A percentile compares a stretch with the other conserved stretches of the same genome.
Conservation (phyloP, 345 rosid species). For the Acer saccharum region DNA sequence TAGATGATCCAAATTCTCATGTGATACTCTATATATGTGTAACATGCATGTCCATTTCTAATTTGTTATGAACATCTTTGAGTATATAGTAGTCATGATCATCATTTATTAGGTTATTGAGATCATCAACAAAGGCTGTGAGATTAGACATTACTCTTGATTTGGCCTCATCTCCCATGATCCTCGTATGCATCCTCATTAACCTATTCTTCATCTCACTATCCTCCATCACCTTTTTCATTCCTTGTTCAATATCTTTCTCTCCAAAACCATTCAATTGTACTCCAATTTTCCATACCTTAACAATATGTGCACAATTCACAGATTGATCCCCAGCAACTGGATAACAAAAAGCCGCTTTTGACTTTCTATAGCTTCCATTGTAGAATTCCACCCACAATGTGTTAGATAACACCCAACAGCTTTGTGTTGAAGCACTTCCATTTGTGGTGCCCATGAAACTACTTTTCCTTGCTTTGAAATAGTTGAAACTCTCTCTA, state of each 20-base stretch:
- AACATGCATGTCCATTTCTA: no score
- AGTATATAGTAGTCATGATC: not conserved
- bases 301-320: conserved; percentile 59
- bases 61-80: not conserved
- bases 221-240: conserved; percentile 51
- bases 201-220: conserved; percentile 43
- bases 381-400: conserved; percentile 92
- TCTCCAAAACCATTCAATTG: conserved; percentile 45
- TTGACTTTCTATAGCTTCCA: conserved; percentile 58
- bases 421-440: conserved; percentile 48
- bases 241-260: conserved; percentile 49
- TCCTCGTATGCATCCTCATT: conserved; percentile 34
- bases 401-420: conserved; percentile 68
- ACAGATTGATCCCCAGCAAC: conserved; percentile 83
- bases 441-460: conserved; percentile 73
- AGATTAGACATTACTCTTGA: conserved; percentile 28
- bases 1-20: no score
- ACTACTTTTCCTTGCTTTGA: conserved; percentile 53
- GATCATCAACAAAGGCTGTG: conserved; percentile 29
- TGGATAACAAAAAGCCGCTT: conserved; percentile 66
- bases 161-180: conserved; percentile 43
- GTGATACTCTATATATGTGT: no score
- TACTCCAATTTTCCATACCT: conserved; percentile 65
- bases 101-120: not conserved
- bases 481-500: conserved; percentile 35